A percentile compares a stretch with the other conserved stretches of the same genome.
Conservation (phyloP, 1,139 yeast species). For the Blastobotrys ciferrii region DNA sequence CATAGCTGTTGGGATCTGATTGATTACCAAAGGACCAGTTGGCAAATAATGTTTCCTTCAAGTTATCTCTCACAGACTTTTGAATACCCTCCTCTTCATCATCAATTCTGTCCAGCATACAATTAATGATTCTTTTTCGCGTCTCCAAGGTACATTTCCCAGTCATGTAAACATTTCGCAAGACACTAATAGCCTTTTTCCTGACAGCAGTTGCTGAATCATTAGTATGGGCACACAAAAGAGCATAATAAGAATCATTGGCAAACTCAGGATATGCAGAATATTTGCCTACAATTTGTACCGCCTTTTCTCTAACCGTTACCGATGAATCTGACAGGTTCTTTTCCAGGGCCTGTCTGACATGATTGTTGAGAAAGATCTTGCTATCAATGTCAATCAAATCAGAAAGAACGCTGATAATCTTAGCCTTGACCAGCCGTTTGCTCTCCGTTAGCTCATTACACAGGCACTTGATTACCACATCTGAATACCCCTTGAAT, state of each 20-base stretch:
- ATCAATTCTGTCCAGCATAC: constrained; percentile 12
- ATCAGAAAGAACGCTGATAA: constrained; percentile 6
- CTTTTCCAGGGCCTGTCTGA: constrained; percentile 1
- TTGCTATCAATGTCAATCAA: constrained; percentile 5
- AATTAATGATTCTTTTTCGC: constrained; percentile 7
- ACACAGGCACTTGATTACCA: constrained; percentile 4
- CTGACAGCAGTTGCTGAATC: constrained; percentile 4
- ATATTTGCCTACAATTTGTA: constrained; percentile 6
- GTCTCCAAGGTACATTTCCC: constrained; percentile 1
- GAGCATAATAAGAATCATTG: neutral
- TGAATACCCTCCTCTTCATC: constrained; percentile 16
- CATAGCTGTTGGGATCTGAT: constrained; percentile 8
- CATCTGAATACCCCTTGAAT: constrained; percentile 5
- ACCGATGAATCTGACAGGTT: constrained; percentile 4
- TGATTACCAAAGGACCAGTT: constrained; percentile 11
- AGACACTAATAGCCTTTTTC: constrained; percentile 4
- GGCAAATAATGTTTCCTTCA: constrained; percentile 9
- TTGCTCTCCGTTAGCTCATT: constrained; percentile 6
- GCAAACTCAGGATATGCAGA: constrained; percentile 5
- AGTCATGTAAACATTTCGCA: constrained; percentile 3
- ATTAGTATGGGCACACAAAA: constrained; percentile 5
- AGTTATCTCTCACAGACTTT: constrained; percentile 8
- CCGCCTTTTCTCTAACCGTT: constrained; percentile 6
- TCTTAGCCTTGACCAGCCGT: constrained; percentile 4
- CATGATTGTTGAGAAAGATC: constrained; percentile 6